Evolutionary conservation across 1,284 basidiomycete genomes (phyloP).

Genomic region (Veloporphyrellus conicus): DNA sequence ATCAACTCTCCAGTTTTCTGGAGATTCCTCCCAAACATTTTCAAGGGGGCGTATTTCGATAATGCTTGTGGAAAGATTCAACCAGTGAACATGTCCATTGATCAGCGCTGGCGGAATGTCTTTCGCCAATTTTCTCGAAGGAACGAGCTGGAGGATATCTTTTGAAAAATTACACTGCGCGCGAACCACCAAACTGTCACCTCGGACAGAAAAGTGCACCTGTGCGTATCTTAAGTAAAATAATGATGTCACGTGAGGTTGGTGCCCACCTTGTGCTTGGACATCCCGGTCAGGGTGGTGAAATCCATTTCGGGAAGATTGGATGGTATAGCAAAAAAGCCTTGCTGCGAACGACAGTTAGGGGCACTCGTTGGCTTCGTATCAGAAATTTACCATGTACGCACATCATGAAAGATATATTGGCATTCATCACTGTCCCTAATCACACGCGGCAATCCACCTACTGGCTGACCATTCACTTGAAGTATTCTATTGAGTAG

Average conservation of each 20-base stretch:
- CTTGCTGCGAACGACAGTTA: constrained; percentile 24
- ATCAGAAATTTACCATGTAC: not conserved
- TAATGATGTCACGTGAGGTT: not conserved
- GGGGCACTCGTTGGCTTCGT: no score
- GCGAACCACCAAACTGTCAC: constrained; percentile 19
- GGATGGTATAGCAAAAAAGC: constrained; percentile 36
- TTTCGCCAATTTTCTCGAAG: constrained; percentile 23
- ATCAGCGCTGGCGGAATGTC: constrained; percentile 38
- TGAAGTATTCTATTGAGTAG: not conserved
- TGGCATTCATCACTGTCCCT: constrained; percentile 30
- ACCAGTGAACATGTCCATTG: constrained; percentile 36
- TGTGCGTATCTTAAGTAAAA: not conserved
- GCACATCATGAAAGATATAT: constrained; percentile 29
- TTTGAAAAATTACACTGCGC: constrained; percentile 10
- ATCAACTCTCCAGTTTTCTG: constrained; percentile 6
- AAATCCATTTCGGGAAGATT: constrained; percentile 35
- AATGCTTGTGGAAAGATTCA: constrained; percentile 22
- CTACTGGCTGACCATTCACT: constrained; percentile 36
- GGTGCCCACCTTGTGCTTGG: not conserved
- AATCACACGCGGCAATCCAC: constrained; percentile 36
- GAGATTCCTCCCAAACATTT: constrained; percentile 16
- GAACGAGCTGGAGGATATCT: constrained; percentile 35
- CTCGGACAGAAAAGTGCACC: constrained; percentile 29
- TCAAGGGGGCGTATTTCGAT: constrained; percentile 37
- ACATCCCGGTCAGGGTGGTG: constrained; percentile 24